Evolutionary conservation across 148 eudicot species (phyloP), one percentile per base, ranked within the genome.

Genomic region (Arbutus unedo): DNA sequence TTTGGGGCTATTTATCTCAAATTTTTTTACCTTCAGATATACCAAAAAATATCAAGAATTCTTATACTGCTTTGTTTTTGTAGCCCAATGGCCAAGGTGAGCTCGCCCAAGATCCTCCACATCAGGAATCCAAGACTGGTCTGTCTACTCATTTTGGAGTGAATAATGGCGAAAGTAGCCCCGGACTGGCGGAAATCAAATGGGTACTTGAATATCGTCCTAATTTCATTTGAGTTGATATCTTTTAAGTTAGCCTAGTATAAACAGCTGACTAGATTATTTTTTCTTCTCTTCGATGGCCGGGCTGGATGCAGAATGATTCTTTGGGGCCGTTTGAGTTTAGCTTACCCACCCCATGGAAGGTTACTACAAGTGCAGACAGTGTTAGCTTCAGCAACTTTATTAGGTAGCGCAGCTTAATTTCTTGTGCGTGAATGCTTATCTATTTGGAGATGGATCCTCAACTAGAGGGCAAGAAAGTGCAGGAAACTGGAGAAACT

Each of bases 281-380:
- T 57, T 5, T 81, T 31, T 66, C 23, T 9, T 47, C 43, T 45
- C 16, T 23, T 68, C 53, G 8, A 31, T 19, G 62, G 41, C 50
- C 83, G 77, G 62, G 41, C 50, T 84, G 77, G 74, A 75, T 83
- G 60, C 93, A 91, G 94, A 87, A 87, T 50, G 95, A 94, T 71
- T 91, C 92, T 7, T 81, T 87, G 83, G 94, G 93, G 56, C 90
- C 95, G 5, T 91, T 90, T 78, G 94, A 92, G 90, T 84, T 86
- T 81, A 86, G 87, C 60, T 54, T 84, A 79, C 77, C 87, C 73
- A 21, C 18, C 8, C 64, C 89, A 0, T 74, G 81, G 23, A 88
- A 86, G 77, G 79, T 81, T 23, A 84, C 80, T 23, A 84, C 82
- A 66, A 84, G 88, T 62, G 88, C 83, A 18, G 92, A 86, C 81